Conservation (phyloP, 208 protist species). For the Porcisia hertigi region DNA sequence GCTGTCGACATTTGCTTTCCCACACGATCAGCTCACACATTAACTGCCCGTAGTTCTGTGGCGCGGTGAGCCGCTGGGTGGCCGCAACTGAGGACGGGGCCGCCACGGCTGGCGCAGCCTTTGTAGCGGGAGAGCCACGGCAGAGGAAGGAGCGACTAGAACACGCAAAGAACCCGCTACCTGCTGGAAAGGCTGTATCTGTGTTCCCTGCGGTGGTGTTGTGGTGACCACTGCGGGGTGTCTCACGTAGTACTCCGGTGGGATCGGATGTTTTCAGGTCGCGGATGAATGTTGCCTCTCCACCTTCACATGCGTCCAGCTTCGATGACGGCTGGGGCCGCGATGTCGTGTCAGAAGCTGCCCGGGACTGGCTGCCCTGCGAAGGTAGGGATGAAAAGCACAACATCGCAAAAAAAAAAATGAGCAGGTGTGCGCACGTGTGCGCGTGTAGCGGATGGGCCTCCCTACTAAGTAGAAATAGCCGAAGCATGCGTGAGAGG, state of each 20-base stretch:
- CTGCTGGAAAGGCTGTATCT: neutral
- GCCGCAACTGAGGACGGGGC: neutral
- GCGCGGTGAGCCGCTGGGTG: neutral
- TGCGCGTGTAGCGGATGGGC: neutral
- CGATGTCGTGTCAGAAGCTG: neutral
- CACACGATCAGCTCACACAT: conserved; percentile 6
- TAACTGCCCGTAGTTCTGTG: neutral
- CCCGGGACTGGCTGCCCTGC: neutral
- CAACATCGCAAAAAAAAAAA: neutral
- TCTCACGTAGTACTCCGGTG: neutral
- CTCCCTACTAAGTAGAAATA: neutral
- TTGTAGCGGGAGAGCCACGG: neutral
- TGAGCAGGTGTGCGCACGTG: neutral
- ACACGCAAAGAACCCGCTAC: conserved; percentile 6
- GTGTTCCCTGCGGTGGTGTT: neutral
- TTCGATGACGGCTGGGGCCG: neutral
- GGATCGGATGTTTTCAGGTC: neutral
- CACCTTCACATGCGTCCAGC: neutral
- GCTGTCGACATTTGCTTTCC: conserved; percentile 21
- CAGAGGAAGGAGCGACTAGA: neutral
- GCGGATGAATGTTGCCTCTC: neutral
- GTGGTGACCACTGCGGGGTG: neutral
- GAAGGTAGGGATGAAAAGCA: neutral
- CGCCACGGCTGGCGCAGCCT: neutral
- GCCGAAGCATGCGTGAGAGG: neutral